Base-by-base conservation (phyloP, 106 monocot genomes). In the Acorus calamus region DNA sequence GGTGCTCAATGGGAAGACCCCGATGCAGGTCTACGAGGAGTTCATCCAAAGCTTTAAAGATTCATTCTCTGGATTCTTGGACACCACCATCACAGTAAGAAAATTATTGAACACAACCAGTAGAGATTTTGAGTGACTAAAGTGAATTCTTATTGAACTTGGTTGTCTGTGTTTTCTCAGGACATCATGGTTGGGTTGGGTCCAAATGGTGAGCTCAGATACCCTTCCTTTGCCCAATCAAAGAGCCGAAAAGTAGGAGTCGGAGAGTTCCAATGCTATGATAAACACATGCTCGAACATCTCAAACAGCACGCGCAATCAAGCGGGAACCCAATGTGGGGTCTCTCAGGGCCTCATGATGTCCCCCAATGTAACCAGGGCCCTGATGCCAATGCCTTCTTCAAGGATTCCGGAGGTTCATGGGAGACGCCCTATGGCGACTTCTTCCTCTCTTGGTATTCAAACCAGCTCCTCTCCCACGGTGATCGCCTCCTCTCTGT, bases 361-460 rank as follows among this genome's bases (percentile, higher is more conserved):
- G 74, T 79, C 7, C 82, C 89, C 3, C 66, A 13, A 14, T 85
- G 77, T 59, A 64, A 66, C 59, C 72, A 79, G 61, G 58, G 81
- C 0, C 81, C 76, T 8, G 72, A 72, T 46, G 46, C 64, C 47
- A 49, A 53, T 50, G 53, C 57, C 28, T 89, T 89, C 79, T 89
- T 89, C 74, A 77, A 69, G 14, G 85, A 82, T 2, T 11, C 58
- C 4, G 74, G 71, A 2, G 89, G 89, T 44, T 82, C 89, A 1
- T 89, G 89, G 89, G 66, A 82, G 62, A 69, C 73, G 0, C 62
- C 76, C 11, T 89, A 89, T 56, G 89, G 84, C 6, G 11, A 85
- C 6, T 89, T 89, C 85, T 89, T 89, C 67, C 82, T 89, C 49
- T 72, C 85, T 0, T 89, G 85, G 89, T 89, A 89, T 61, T 73